A percentile compares a stretch with the other conserved stretches of the same genome.
These are phyloP conservation scores for Termitomyces sp. DNA, from an alignment of 768 basidiomycete species.

Conservation along the genomic window DNA sequence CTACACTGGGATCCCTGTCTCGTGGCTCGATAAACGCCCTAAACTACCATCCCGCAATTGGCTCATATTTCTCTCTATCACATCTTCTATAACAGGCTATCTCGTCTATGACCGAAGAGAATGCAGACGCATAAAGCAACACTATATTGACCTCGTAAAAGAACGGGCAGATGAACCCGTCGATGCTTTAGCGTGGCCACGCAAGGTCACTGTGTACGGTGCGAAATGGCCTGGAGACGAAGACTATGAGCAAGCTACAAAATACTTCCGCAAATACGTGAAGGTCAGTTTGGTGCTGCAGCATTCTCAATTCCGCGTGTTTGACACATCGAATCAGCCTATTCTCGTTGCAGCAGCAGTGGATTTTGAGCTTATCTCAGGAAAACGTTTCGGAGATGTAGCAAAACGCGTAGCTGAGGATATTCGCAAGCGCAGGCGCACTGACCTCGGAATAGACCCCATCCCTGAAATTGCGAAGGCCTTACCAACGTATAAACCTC, in stretches of 20 bases:
- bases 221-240: constrained; percentile 95
- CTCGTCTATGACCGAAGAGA: constrained; percentile 87
- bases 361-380: constrained; percentile 83
- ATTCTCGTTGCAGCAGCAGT: constrained; percentile 91
- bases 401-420: constrained; percentile 73
- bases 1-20: constrained; percentile 68
- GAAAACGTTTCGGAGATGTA: constrained; percentile 85
- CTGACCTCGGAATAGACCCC: constrained; percentile 61
- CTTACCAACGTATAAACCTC: constrained; percentile 53
- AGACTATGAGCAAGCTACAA: constrained; percentile 79
- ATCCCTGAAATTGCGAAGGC: constrained; percentile 39
- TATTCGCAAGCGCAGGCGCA: constrained; percentile 67
- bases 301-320: constrained; percentile 11
- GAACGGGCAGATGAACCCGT: constrained; percentile 70
- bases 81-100: constrained; percentile 64
- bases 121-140: constrained; percentile 73
- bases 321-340: constrained; percentile 54
- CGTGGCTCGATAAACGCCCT: constrained; percentile 83
- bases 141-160: constrained; percentile 79
- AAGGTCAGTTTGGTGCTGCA: constrained; percentile 61
- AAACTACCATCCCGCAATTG: constrained; percentile 89
- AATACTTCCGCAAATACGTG: constrained; percentile 95
- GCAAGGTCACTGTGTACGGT: constrained; percentile 85
- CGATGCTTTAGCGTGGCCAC: constrained; percentile 60
- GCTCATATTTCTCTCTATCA: constrained; percentile 86